Conservation (phyloP, 352 stramenopile species). For the Phytophthora tentaculata region DNA sequence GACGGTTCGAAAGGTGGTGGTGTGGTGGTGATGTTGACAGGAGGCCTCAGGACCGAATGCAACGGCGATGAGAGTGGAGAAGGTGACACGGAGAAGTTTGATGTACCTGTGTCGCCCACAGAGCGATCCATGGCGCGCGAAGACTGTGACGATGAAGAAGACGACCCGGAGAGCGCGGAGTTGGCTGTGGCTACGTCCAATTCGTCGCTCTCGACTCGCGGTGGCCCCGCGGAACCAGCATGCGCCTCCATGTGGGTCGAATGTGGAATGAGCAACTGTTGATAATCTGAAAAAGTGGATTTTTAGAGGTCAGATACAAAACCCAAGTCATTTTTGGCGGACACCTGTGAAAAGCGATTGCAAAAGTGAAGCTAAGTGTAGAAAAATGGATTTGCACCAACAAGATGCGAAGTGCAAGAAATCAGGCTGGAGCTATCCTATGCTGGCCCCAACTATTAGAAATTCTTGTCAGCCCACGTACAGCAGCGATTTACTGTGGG, state of each 20-base stretch:
- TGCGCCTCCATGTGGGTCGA: slow-evolving; percentile 19
- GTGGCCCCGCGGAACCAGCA: slow-evolving; percentile 11
- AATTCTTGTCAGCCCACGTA: neutral
- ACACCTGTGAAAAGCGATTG: slow-evolving; percentile 8
- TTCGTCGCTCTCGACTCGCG: neutral
- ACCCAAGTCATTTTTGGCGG: slow-evolving; percentile 11
- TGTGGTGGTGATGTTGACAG: slow-evolving; percentile 2
- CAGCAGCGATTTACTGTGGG: neutral
- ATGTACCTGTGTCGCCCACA: slow-evolving; percentile 8
- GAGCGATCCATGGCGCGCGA: slow-evolving; percentile 11
- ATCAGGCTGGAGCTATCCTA: slow-evolving; percentile 4
- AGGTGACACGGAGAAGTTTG: slow-evolving; percentile 18
- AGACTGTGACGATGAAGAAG: slow-evolving; percentile 23
- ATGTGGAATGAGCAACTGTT: slow-evolving; percentile 16
- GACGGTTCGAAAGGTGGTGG: slow-evolving; percentile 1
- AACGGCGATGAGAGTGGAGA: slow-evolving; percentile 29
- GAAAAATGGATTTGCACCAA: slow-evolving; percentile 7
- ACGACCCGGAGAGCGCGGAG: slow-evolving; percentile 29
- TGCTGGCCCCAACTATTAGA: neutral
- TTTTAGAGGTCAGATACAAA: slow-evolving; percentile 29
- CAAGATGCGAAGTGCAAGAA: slow-evolving; percentile 15
- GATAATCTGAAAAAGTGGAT: slow-evolving; percentile 21
- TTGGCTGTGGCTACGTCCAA: slow-evolving; percentile 11
- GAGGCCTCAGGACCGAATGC: slow-evolving; percentile 9
- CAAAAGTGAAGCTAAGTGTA: slow-evolving; percentile 5